These are phyloP conservation scores for Phycomyces nitens DNA, from an alignment of 192 early-diverging fungal genomes.

Conservation along the genomic window DNA sequence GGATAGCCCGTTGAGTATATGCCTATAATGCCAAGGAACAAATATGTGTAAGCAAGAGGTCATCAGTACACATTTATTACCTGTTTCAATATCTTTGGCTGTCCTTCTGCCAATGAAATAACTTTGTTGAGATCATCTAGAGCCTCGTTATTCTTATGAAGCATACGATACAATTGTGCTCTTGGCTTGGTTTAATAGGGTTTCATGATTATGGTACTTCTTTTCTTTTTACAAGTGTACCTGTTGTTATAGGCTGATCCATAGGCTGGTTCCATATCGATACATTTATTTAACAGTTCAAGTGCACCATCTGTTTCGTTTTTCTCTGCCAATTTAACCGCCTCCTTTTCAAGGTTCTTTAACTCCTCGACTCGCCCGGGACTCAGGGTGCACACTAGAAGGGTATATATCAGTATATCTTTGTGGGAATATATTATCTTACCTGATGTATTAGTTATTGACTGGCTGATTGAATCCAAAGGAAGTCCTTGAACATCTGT, in stretches of 20 bases:
- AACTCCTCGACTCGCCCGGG: constrained; percentile 30
- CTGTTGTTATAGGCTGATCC: constrained; percentile 51
- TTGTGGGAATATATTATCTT: background rate
- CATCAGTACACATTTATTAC: constrained; percentile 3
- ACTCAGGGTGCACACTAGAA: background rate
- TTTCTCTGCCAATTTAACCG: constrained; percentile 40
- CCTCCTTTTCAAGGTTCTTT: constrained; percentile 39
- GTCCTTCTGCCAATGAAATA: constrained; percentile 36
- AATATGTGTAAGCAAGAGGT: background rate
- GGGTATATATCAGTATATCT: background rate
- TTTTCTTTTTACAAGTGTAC: constrained; percentile 19
- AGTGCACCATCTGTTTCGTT: constrained; percentile 40
- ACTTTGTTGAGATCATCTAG: constrained; percentile 43
- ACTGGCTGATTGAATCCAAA: background rate
- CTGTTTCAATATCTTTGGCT: constrained; percentile 33
- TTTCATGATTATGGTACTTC: constrained; percentile 4
- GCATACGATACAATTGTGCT: constrained; percentile 47
- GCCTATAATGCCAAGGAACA: constrained; percentile 23
- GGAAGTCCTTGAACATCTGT: constrained; percentile 33
- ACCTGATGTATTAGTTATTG: too few species aligned
- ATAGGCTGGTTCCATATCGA: constrained; percentile 40
- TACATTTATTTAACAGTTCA: constrained; percentile 37
- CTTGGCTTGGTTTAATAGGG: background rate
- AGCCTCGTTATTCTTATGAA: constrained; percentile 34
- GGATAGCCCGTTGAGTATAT: constrained; percentile 49